These are phyloP conservation scores for Oxytropis ochrocephala DNA, from an alignment of 306 rosid genomes.

Conservation along the genomic window DNA sequence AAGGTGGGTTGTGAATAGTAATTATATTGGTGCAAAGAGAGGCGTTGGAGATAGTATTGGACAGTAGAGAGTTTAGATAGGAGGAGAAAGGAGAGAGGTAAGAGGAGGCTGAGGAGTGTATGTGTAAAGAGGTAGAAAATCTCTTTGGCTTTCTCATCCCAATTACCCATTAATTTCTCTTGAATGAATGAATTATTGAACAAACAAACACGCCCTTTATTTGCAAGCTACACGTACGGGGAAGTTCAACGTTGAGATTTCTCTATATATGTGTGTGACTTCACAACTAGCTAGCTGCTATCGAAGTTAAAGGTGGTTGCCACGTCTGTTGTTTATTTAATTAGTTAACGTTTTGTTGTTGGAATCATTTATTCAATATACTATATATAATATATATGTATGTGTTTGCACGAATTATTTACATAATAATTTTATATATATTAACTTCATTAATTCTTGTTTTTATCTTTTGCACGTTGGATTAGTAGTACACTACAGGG, in stretches of 20 bases:
- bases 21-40: background rate
- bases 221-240: background rate
- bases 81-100: slow-evolving; percentile 78
- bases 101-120: slow-evolving; percentile 54
- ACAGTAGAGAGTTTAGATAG: slow-evolving; percentile 44
- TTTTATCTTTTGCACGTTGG: slow-evolving; percentile 14
- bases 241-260: background rate
- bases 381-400: background rate
- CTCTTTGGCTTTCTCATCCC: slow-evolving; percentile 20
- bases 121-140: slow-evolving; percentile 48
- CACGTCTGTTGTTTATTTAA: slow-evolving; percentile 38
- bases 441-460: slow-evolving; percentile 4
- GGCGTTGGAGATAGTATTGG: slow-evolving; percentile 31
- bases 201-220: background rate
- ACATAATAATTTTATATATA: background rate
- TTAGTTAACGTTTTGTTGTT: slow-evolving; percentile 25
- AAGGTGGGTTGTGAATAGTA: background rate
- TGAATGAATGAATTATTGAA: background rate
- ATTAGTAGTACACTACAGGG: slow-evolving; percentile 11
- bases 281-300: slow-evolving; percentile 11
- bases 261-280: slow-evolving; percentile 19
- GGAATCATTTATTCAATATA: no score
- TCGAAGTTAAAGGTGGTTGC: slow-evolving; percentile 36
- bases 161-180: background rate
- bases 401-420: background rate